Conservation (phyloP, 805 yeast species). For the Saccharomycopsis selenospora region DNA sequence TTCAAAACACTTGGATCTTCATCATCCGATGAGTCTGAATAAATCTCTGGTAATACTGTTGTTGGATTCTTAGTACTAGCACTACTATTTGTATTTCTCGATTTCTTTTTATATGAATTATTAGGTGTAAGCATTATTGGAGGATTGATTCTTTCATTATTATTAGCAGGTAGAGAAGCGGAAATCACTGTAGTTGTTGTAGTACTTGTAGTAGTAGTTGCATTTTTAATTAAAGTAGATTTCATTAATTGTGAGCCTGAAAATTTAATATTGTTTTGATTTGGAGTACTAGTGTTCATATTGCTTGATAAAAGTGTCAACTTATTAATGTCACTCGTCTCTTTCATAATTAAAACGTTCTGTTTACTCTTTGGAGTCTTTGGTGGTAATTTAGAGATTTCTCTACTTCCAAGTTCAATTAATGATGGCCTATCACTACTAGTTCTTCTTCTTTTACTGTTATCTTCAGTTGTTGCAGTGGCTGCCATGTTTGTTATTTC, state of each 20-base stretch:
- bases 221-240: conserved; percentile 17
- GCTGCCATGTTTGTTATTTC: neutral
- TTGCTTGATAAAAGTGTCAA: conserved; percentile 8
- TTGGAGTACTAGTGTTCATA: conserved; percentile 10
- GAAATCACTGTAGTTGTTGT: neutral
- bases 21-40: conserved; percentile 49
- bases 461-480: neutral
- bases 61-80: conserved; percentile 13
- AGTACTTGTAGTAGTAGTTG: conserved; percentile 3
- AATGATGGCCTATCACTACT: too few relatives aligned
- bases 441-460: neutral
- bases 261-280: conserved; percentile 9
- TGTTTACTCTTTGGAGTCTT: neutral
- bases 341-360: conserved; percentile 9
- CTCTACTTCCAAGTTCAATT: neutral
- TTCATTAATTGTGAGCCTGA: conserved; percentile 19
- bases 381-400: too few relatives aligned
- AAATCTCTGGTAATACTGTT: conserved; percentile 37
- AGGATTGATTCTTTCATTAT: conserved; percentile 15
- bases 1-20: conserved; percentile 41
- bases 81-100: neutral
- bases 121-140: conserved; percentile 14
- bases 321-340: conserved; percentile 18
- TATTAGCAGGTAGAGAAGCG: neutral
- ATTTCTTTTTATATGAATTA: neutral